Conservation (phyloP, 148 eudicot genomes). For the Vaccinium macrocarpon region DNA sequence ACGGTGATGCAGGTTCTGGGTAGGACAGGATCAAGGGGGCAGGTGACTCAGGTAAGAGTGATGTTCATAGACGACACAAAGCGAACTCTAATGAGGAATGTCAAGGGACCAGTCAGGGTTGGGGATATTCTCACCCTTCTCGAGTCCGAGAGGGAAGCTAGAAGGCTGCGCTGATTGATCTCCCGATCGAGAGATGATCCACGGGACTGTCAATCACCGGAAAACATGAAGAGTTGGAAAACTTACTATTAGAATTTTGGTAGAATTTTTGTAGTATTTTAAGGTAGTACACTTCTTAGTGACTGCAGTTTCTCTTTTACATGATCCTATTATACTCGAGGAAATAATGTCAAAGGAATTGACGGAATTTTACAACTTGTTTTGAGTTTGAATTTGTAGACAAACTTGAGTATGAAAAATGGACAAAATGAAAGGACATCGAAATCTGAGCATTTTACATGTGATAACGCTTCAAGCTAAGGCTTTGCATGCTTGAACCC, state of each 20-base stretch:
- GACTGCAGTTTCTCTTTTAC: background rate
- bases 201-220: too few species aligned
- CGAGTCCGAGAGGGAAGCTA: constrained; percentile 24
- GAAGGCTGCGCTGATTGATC: constrained; percentile 17
- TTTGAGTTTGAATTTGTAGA: background rate
- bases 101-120: constrained; percentile 20
- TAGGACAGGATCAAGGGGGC: constrained; percentile 21
- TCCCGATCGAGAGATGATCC: too few species aligned
- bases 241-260: background rate
- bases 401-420: too few species aligned
- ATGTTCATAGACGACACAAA: background rate
- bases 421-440: background rate
- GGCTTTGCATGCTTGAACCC: background rate
- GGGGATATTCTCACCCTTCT: constrained; percentile 16
- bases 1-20: constrained; percentile 6
- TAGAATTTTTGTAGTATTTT: background rate
- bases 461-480: background rate
- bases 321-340: background rate
- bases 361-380: background rate
- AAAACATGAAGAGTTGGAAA: background rate
- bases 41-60: constrained; percentile 21
- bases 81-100: background rate
- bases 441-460: background rate
- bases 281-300: too few species aligned
- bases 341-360: background rate